Evolutionary conservation across 148 eudicot species (phyloP).

Genomic region (Dysphania ambrosioides): DNA sequence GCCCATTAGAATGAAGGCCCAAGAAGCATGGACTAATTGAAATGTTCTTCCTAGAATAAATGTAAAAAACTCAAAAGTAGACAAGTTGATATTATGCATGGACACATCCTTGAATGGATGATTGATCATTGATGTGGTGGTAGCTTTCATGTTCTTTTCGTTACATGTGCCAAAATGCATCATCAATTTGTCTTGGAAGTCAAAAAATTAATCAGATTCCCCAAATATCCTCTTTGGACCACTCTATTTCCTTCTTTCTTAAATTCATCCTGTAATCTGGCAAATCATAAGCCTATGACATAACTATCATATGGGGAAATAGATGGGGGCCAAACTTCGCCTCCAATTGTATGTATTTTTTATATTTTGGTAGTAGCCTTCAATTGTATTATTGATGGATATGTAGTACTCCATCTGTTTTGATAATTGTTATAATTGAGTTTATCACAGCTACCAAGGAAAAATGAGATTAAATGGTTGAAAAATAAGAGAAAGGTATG

Average conservation of each 20-base stretch:
- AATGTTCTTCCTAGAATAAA: not conserved
- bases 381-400: too few species aligned
- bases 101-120: not conserved
- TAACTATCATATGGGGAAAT: not conserved
- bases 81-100: not conserved
- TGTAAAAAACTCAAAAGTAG: not conserved
- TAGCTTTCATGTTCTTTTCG: slow-evolving; percentile 20
- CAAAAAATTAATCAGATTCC: not conserved
- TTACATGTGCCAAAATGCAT: slow-evolving; percentile 21
- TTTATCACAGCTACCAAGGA: too few species aligned
- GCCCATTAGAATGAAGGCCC: slow-evolving; percentile 8
- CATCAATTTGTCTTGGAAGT: slow-evolving; percentile 22
- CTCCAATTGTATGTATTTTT: not conserved
- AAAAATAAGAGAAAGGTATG: too few species aligned
- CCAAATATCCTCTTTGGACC: slow-evolving; percentile 13
- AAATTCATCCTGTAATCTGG: not conserved
- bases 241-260: not conserved
- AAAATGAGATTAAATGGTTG: too few species aligned
- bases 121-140: not conserved
- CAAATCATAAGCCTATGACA: not conserved
- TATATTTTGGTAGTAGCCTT: too few species aligned
- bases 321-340: not conserved
- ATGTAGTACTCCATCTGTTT: too few species aligned
- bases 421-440: too few species aligned
- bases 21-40: not conserved